Evolutionary conservation across 495 filamentous ascomycete species (phyloP).

Genomic region (Penicillium verhagenii): DNA sequence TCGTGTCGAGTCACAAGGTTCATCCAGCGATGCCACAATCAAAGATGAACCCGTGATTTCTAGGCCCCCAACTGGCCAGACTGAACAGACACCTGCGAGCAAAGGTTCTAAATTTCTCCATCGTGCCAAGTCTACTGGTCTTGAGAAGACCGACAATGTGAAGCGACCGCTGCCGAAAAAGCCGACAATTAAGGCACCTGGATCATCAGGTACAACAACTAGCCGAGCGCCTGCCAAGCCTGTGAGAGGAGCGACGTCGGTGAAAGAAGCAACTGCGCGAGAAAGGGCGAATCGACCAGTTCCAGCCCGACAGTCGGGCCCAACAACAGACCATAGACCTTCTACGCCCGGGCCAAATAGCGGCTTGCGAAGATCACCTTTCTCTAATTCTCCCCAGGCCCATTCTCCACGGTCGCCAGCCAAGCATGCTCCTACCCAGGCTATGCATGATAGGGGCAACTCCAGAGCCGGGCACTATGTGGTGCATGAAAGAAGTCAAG

Average conservation of each 20-base stretch:
- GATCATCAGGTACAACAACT: constrained; percentile 4
- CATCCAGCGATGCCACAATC: neutral
- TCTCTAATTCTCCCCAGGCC: constrained; percentile 23
- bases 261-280: constrained; percentile 23
- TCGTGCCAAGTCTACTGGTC: constrained; percentile 27
- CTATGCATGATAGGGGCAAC: constrained; percentile 14
- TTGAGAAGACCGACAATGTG: constrained; percentile 26
- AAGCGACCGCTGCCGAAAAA: constrained; percentile 25
- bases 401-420: constrained; percentile 24
- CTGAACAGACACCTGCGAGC: constrained; percentile 20
- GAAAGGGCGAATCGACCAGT: constrained; percentile 11
- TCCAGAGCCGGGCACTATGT: constrained; percentile 50
- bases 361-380: constrained; percentile 42
- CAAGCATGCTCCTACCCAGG: constrained; percentile 22
- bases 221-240: constrained; percentile 14
- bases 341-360: constrained; percentile 32
- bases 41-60: neutral
- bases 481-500: constrained; percentile 52
- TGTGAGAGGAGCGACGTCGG: constrained; percentile 18
- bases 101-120: constrained; percentile 38
- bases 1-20: neutral
- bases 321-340: constrained; percentile 13
- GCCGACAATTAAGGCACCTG: constrained; percentile 17
- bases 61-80: constrained; percentile 3
- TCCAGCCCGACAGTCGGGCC: constrained; percentile 11